Base-by-base conservation (phyloP, 306 rosid species). In the Quercus dentata region DNA sequence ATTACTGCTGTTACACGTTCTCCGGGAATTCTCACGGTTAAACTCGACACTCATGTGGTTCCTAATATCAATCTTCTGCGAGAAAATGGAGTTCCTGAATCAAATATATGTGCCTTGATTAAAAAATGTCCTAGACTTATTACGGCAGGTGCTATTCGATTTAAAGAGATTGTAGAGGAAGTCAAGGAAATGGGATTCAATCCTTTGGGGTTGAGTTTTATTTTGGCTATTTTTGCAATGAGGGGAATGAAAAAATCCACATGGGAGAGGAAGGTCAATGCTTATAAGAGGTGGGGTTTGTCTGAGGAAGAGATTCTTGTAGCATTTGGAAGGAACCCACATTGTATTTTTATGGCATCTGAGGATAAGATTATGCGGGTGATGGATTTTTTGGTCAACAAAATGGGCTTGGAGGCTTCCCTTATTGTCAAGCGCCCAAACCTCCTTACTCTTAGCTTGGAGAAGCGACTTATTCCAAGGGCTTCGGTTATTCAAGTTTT, bases 251-350 rank as follows among this genome's bases (percentile, higher is more conserved):
- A 54, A 4, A 68, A 86, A 77, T 49, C 84, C 30, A 71, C 33
- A 3, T 92, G 91, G 94, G 74, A 73, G 6, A 77, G 72, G 3
- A 90, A 86, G 71, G 71, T 89, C 9, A 72, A 74, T 10, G 56
- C 51, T 38, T 92, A 14, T 41, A 89, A 73, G 78, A 84, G 35
- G 31, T 92, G 92, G 93, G 97, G 95, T 20, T 92, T 85, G 86
- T 73, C 88, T 5, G 85, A 90, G 17, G 90, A 86, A 20, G 80
- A 77, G 5, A 56, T 82, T 21, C 30, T 49, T 3, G 15, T 33
- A 19, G 89, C 89, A 9, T 90, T 89, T 72, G 30, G 55, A 69
- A 85, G 11, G 83, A 35, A 54, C 5, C 96, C 97, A 4, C 49
- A 70, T 17, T 83, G 82, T 71, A 86, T 90, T n/a, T n/a, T n/a